Evolutionary conservation across 78 protist genomes (phyloP).

Genomic region (Tieghemostelium lacteum): DNA sequence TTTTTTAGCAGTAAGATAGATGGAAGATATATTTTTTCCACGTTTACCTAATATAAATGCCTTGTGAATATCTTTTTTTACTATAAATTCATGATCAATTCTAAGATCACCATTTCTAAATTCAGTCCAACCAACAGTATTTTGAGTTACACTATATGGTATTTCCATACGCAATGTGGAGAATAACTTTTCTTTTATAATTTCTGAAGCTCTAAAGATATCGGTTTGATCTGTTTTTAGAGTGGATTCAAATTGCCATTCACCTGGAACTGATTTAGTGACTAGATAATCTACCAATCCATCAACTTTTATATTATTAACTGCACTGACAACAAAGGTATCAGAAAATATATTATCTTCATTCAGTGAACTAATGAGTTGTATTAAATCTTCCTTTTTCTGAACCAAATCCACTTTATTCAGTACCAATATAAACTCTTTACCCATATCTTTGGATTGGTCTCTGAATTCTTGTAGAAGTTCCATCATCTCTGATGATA

Average conservation of each 20-base stretch:
- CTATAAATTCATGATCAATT: slow-evolving; percentile 68
- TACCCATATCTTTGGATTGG: not conserved
- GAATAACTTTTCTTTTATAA: slow-evolving; percentile 50
- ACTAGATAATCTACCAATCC: not conserved
- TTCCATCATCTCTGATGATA: slow-evolving; percentile 24
- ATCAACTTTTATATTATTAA: slow-evolving; percentile 7
- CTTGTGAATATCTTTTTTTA: slow-evolving; percentile 38
- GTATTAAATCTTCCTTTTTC: slow-evolving; percentile 8
- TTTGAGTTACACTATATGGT: slow-evolving; percentile 28
- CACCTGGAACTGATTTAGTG: slow-evolving; percentile 16
- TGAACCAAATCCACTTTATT: slow-evolving; percentile 69
- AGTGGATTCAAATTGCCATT: slow-evolving; percentile 31
- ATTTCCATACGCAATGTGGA: slow-evolving; percentile 23
- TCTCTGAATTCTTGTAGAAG: slow-evolving; percentile 14
- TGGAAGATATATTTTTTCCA: slow-evolving; percentile 28
- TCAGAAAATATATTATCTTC: slow-evolving; percentile 51
- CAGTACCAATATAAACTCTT: slow-evolving; percentile 59
- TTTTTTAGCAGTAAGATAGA: slow-evolving; percentile 50
- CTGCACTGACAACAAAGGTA: slow-evolving; percentile 38
- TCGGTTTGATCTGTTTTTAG: slow-evolving; percentile 73
- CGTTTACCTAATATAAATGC: slow-evolving; percentile 12
- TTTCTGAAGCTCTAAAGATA: slow-evolving; percentile 61
- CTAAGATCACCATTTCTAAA: slow-evolving; percentile 40
- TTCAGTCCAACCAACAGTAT: slow-evolving; percentile 48
- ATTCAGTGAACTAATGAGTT: slow-evolving; percentile 22